Percentiles rank a stretch among this genome's conserved stretches.
phyloP scores from a whole-genome alignment of 2,329 filamentous ascomycete genomes.

The Didymella pinodella region DNA sequence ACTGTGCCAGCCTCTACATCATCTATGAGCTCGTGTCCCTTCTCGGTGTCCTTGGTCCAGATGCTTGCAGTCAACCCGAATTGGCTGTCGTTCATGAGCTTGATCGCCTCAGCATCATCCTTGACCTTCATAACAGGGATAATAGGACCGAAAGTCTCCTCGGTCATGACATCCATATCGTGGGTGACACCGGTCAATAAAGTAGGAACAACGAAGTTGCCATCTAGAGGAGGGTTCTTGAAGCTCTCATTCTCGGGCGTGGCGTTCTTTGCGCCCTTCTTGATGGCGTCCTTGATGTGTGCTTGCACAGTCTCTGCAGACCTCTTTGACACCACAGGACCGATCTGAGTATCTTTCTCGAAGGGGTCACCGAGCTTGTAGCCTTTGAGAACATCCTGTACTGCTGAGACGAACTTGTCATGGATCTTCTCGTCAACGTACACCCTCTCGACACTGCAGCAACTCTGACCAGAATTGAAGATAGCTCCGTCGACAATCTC shows the following conservation, averaged over 20 bases:
- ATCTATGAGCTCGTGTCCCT: slow-evolving; percentile 78
- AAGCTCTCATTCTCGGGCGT: slow-evolving; percentile 87
- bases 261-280: slow-evolving; percentile 81
- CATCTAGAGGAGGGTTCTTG: slow-evolving; percentile 72
- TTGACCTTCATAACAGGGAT: slow-evolving; percentile 90
- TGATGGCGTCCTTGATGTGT: slow-evolving; percentile 82
- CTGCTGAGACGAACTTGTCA: slow-evolving; percentile 79
- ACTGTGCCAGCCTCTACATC: slow-evolving; percentile 91
- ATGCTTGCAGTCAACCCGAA: slow-evolving; percentile 96
- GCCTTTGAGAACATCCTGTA: slow-evolving; percentile 77
- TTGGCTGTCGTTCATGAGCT: slow-evolving; percentile 91
- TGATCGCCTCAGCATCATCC: slow-evolving; percentile 79
- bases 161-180: slow-evolving; percentile 85
- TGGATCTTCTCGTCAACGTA: slow-evolving; percentile 89
- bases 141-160: slow-evolving; percentile 94
- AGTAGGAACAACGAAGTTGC: slow-evolving; percentile 89
- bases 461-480: slow-evolving; percentile 98
- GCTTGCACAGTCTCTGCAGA: slow-evolving; percentile 78
- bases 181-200: slow-evolving; percentile 82
- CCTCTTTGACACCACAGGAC: slow-evolving; percentile 84
- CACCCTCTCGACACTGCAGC: slow-evolving; percentile 89
- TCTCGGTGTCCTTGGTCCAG: slow-evolving; percentile 87
- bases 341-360: slow-evolving; percentile 79
- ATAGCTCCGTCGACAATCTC: slow-evolving; percentile 96
- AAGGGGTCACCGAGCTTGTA: slow-evolving; percentile 92